These are phyloP conservation scores for Pseudogymnoascus sp. DNA, from an alignment of 2,329 filamentous ascomycete species.

Conservation along the genomic window DNA sequence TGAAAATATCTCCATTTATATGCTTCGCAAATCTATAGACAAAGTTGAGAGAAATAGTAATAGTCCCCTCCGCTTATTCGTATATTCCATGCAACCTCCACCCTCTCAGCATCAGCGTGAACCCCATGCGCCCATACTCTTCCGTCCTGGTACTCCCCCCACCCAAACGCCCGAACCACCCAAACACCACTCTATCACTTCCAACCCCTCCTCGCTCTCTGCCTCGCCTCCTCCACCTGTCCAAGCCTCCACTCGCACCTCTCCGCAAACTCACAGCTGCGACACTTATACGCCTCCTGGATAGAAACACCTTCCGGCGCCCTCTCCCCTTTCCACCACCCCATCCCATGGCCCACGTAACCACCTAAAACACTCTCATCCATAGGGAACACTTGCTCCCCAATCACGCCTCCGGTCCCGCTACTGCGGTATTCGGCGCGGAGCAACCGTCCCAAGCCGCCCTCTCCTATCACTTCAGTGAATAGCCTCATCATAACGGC, in stretches of 20 bases:
- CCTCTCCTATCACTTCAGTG: neutral
- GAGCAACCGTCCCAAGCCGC: constrained; percentile 36
- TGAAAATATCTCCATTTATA: neutral
- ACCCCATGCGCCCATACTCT: neutral
- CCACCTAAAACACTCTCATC: constrained; percentile 53
- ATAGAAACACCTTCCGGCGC: constrained; percentile 66
- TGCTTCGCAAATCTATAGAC: neutral
- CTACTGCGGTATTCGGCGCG: constrained; percentile 46
- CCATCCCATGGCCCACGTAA: constrained; percentile 63
- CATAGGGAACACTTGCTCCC: constrained; percentile 56
- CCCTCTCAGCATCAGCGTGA: neutral
- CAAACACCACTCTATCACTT: neutral
- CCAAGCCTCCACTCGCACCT: constrained; percentile 69
- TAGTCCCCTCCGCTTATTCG: neutral
- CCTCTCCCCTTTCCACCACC: constrained; percentile 81
- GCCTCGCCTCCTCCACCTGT: constrained; percentile 52
- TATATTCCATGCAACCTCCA: neutral
- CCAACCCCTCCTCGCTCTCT: neutral
- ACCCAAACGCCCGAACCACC: neutral
- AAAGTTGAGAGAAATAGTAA: neutral
- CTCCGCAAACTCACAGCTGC: constrained; percentile 73
- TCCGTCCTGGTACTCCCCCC: neutral
- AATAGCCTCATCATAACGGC: constrained; percentile 50
- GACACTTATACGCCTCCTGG: constrained; percentile 84
- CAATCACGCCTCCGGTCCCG: constrained; percentile 43